Conservation (phyloP, 306 rosid species). For the Luffa aegyptiaca region DNA sequence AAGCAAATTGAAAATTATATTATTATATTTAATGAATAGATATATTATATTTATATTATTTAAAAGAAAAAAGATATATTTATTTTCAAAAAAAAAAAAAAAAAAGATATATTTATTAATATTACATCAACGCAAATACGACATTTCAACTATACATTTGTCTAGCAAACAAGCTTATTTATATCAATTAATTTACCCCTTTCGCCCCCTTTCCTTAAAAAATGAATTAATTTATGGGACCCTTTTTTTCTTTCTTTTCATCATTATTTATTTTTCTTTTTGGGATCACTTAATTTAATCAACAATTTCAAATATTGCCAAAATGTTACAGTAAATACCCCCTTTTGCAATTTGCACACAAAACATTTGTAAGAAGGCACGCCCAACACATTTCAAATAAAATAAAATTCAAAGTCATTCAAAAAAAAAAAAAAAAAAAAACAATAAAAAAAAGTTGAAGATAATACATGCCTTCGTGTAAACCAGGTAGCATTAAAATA, state of each 20-base stretch:
- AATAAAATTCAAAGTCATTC: neutral
- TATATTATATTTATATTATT: no score
- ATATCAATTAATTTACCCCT: neutral
- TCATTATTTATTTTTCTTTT: neutral
- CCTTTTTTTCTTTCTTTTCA: neutral
- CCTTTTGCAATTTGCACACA: neutral
- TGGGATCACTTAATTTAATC: neutral
- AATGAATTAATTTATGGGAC: neutral
- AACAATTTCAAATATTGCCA: neutral
- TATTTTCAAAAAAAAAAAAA: no score
- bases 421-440: neutral
- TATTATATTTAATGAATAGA: neutral
- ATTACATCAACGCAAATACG: neutral
- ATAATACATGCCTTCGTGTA: neutral
- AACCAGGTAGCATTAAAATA: neutral
- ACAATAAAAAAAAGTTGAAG: neutral
- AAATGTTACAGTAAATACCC: neutral
- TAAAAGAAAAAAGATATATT: neutral
- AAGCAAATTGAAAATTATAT: neutral
- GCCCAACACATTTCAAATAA: neutral
- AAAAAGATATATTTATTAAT: neutral
- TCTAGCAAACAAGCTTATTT: neutral
- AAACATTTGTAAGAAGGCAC: neutral
- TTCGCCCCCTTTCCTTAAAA: neutral
- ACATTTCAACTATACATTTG: neutral